phyloP scores from a whole-genome alignment of 2,329 filamentous ascomycete species.

The Talaromyces piceae region DNA sequence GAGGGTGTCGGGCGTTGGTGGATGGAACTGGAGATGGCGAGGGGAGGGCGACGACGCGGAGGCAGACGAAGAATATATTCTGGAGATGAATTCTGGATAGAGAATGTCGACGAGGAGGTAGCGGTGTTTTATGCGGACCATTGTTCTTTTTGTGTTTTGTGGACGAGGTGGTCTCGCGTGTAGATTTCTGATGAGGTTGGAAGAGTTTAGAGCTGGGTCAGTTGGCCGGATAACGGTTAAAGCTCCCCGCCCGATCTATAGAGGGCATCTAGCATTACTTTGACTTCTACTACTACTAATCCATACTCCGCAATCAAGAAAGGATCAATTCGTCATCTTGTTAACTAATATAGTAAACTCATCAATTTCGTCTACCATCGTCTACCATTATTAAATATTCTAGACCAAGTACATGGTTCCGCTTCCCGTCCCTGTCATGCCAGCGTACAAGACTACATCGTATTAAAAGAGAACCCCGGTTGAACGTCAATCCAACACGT shows the following conservation, averaged over 20 bases:
- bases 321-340: too few species aligned
- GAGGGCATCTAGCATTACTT: too few species aligned
- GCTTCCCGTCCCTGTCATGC: conserved; percentile 9
- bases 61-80: conserved; percentile 10
- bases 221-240: too few species aligned
- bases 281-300: too few species aligned
- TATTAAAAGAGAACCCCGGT: conserved; percentile 2
- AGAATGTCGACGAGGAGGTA: conserved; percentile 94
- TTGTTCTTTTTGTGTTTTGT: neutral
- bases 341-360: too few species aligned
- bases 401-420: conserved; percentile 12
- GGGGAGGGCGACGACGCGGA: conserved; percentile 44
- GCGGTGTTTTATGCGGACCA: conserved; percentile 95
- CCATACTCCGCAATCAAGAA: too few species aligned
- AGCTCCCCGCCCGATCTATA: too few species aligned
- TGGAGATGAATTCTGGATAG: conserved; percentile 58
- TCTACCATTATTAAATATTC: conserved; percentile 12
- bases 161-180: neutral
- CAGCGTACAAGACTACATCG: conserved; percentile 7
- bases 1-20: conserved; percentile 67
- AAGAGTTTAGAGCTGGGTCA: neutral
- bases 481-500: neutral
- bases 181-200: neutral
- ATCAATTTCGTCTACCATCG: too few species aligned
- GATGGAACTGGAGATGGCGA: conserved; percentile 62